Evolutionary conservation across 768 basidiomycete species (phyloP).

Genomic region (Leccinum disarticulatum): DNA sequence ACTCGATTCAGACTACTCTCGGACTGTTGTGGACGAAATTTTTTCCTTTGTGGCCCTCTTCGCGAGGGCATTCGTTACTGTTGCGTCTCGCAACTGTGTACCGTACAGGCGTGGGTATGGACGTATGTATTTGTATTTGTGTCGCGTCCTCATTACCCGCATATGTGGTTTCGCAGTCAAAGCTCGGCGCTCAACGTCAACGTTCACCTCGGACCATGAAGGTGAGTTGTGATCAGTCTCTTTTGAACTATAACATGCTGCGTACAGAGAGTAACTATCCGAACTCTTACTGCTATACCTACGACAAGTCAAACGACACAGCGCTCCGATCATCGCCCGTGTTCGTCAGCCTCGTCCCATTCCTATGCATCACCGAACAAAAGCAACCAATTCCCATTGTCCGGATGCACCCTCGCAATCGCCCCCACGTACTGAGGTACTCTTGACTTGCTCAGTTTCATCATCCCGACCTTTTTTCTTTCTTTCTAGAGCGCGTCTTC

Average conservation of each 20-base stretch:
- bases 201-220: not conserved
- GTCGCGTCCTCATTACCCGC: not conserved
- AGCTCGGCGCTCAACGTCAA: not conserved
- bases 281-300: constrained; percentile 52
- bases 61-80: constrained; percentile 8
- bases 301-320: constrained; percentile 46
- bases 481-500: no score
- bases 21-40: constrained; percentile 18
- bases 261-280: constrained; percentile 41
- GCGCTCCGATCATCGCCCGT: constrained; percentile 36
- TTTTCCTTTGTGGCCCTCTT: constrained; percentile 4
- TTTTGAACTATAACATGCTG: no score
- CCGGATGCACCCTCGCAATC: not conserved
- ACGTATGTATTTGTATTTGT: not conserved
- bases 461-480: no score
- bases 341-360: no score
- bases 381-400: no score
- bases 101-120: not conserved
- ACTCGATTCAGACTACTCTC: constrained; percentile 40
- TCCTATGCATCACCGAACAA: no score
- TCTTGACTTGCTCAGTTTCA: no score
- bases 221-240: no score
- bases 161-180: not conserved
- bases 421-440: no score
- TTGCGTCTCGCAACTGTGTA: not conserved